Evolutionary conservation across 495 filamentous ascomycete genomes (phyloP), one percentile per base, ranked within the genome.

Genomic region (Penicillium argentinense): DNA sequence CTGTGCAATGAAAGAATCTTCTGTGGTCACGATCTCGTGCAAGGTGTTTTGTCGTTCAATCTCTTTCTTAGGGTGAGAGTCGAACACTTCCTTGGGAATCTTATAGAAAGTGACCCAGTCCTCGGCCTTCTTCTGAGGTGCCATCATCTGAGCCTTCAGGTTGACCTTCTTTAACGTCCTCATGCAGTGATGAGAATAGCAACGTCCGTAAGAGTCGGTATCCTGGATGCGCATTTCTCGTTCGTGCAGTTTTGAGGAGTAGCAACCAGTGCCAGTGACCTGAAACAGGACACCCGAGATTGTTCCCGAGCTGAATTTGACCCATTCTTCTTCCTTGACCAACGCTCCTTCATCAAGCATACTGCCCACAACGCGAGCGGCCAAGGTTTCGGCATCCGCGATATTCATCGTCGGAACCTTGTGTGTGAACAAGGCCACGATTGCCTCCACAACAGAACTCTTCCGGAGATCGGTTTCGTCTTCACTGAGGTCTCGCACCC

Each of bases 341-440:
- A 99, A 65, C 9, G 86, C 87, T 17, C 84, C 89, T 32, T 85
- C 82, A 2, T 78, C 72, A 42, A 90, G 76, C 90, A 99, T 95
- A 25, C 85, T 81, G 27, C 79, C 73, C 2, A 96, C 87, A 1
- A 96, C 88, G 39, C 79, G 82, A 33, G 83, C 78, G 36, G 87
- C 86, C 16, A 99, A 73, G 5, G 85, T 84, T 61, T 99, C 93
- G 2, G 95, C 95, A 75, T 97, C 93, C 2, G 93, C 91, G 34
- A 90, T 91, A 57, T 99, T 97, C 93, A 99, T 97, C 0, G 92
- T 99, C 1, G 95, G 91, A 2, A 99, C 91, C 66, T 96, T 96
- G 68, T 91, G 83, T 12, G 91, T 96, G 62, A 99, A 97, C 16
- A 99, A 72, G 7, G 84, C 88, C 17, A 96, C 84, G 30, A 97